Percentiles rank a stretch among this genome's conserved stretches.
Conservation (phyloP, 495 filamentous ascomycete species). For the Xylaria palmicola region DNA sequence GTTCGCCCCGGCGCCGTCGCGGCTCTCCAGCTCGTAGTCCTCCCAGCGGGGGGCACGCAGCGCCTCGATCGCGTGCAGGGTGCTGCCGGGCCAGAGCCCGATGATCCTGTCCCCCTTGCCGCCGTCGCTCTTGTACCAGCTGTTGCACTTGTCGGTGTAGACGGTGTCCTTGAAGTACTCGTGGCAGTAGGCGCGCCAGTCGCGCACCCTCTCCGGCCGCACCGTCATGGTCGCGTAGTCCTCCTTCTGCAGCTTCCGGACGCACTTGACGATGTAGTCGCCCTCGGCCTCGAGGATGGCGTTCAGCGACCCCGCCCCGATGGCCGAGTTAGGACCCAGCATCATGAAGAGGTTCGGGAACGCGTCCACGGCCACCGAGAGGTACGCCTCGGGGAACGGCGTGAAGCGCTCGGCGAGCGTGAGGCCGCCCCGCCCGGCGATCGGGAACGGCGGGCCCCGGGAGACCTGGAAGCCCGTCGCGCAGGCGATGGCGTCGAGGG, state of each 20-base stretch:
- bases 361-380: slow-evolving; percentile 59
- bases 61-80: slow-evolving; percentile 44
- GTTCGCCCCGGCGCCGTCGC: slow-evolving; percentile 26
- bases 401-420: slow-evolving; percentile 50
- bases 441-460: slow-evolving; percentile 58
- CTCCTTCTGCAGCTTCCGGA: slow-evolving; percentile 67
- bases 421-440: slow-evolving; percentile 52
- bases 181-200: slow-evolving; percentile 60
- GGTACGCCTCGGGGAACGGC: slow-evolving; percentile 59
- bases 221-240: slow-evolving; percentile 58
- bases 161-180: slow-evolving; percentile 65
- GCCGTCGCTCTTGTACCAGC: slow-evolving; percentile 61
- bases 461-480: slow-evolving; percentile 66
- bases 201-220: slow-evolving; percentile 56
- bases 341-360: slow-evolving; percentile 70
- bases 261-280: slow-evolving; percentile 61
- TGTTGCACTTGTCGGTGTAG: slow-evolving; percentile 63
- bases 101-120: slow-evolving; percentile 35
- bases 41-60: slow-evolving; percentile 46
- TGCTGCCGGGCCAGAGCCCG: slow-evolving; percentile 44
- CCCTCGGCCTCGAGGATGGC: slow-evolving; percentile 57
- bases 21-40: slow-evolving; percentile 41
- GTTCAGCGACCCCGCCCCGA: slow-evolving; percentile 56
- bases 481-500: slow-evolving; percentile 59
- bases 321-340: slow-evolving; percentile 58